Base-by-base conservation (phyloP, 2,329 filamentous ascomycete genomes). In the Fusarium sp. region DNA sequence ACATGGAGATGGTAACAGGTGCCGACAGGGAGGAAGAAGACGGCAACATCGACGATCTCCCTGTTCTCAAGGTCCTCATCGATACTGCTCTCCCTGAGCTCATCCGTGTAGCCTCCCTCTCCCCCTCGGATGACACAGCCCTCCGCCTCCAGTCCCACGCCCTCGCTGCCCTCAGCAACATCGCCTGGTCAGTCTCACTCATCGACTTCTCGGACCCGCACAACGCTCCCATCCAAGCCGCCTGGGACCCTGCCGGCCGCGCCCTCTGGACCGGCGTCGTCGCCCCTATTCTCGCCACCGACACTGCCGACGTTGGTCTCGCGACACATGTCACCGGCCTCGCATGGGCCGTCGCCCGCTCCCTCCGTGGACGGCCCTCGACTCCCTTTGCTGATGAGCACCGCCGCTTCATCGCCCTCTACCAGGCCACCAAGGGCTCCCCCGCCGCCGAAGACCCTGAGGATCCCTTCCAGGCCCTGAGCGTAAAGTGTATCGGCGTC, bases 401-500 rank as follows among this genome's bases (percentile, higher is more conserved):
- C 66, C 82, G 82, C 66, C 88, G 86, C 69, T 90, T 91, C 78
- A 89, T 91, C 73, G 81, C 88, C 10, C 82, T 91, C 23, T 90
- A 90, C 77, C 85, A 88, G 54, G 87, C 87, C 23, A 87, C 87
- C 20, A 84, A 81, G 72, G 77, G 75, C 34, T 73, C 73, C 11
- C 51, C 71, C 33, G 71, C 70, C 57, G 60, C 66, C 61, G 58
- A 70, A 51, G 74, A 78, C 38, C 67, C 73, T 2, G 77, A 82
- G 7, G 88, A 90, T 67, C 86, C 87, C 27, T 88, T 90, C 79
- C 87, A 88, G 76, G 82, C 82, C 36, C 83, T 91, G 3, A 85
- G 87, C 27, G 87, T 90, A 68, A 91, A 90, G 79, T 90, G 87
- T 73, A 82, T 91, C 68, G 89, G 89, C 58, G 87, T 90, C 6